A percentile compares a stretch with the other conserved stretches of the same genome.
phyloP scores from a whole-genome alignment of 2,329 filamentous ascomycete genomes.

The Chaetomium strumarium region DNA sequence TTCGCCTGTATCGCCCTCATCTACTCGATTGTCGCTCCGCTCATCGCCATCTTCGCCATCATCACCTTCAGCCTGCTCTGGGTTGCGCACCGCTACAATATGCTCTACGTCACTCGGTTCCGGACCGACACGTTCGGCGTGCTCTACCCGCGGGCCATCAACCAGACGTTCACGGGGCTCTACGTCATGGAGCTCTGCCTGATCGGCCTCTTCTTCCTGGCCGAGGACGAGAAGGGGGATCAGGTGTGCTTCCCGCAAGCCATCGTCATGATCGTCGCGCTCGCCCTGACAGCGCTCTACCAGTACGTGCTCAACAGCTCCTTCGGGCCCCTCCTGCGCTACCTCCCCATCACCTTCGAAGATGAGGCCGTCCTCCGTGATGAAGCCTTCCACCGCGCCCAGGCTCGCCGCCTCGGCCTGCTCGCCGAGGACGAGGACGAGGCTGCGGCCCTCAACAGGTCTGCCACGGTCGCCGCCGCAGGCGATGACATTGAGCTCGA shows the following conservation, averaged over 20 bases:
- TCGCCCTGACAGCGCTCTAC: slow-evolving; percentile 66
- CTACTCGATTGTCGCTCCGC: slow-evolving; percentile 80
- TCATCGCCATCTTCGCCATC: slow-evolving; percentile 89
- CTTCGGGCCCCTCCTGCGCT: slow-evolving; percentile 79
- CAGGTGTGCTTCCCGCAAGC: slow-evolving; percentile 68
- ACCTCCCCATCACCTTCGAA: slow-evolving; percentile 90
- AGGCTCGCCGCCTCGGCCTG: slow-evolving; percentile 63
- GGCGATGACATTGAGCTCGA: slow-evolving; percentile 34
- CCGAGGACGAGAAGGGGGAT: slow-evolving; percentile 48
- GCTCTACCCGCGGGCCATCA: slow-evolving; percentile 85
- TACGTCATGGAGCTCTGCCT: slow-evolving; percentile 93
- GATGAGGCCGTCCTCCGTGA: slow-evolving; percentile 92
- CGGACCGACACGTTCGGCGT: slow-evolving; percentile 87
- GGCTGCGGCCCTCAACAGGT: slow-evolving; percentile 26
- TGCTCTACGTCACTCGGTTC: slow-evolving; percentile 89
- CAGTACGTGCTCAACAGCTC: slow-evolving; percentile 76
- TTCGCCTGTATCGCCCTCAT: slow-evolving; percentile 88
- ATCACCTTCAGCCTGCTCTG: slow-evolving; percentile 88
- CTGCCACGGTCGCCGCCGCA: slow-evolving; percentile 7
- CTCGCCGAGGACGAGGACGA: slow-evolving; percentile 43
- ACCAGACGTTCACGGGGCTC: slow-evolving; percentile 89
- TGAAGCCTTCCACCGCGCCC: slow-evolving; percentile 75
- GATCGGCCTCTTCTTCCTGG: slow-evolving; percentile 83
- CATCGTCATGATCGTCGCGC: slow-evolving; percentile 73
- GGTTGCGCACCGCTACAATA: slow-evolving; percentile 94